These are phyloP conservation scores for Pilatotrama ljubarskyi DNA, from an alignment of 768 basidiomycete species.

Conservation along the genomic window DNA sequence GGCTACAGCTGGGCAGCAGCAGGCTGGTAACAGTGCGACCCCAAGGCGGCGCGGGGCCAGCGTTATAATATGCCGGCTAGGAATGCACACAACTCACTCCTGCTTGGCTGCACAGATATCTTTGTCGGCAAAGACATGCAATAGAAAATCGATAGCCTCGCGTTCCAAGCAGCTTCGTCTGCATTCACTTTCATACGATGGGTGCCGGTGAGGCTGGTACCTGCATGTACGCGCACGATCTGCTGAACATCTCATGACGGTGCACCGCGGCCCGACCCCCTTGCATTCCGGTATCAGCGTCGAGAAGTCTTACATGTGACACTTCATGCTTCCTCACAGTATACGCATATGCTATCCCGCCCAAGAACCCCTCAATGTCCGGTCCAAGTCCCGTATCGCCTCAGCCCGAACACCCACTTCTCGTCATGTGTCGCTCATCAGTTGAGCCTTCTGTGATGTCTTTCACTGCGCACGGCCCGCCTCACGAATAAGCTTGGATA, in stretches of 20 bases:
- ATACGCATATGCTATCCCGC: neutral
- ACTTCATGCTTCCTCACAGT: neutral
- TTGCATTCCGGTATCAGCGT: neutral
- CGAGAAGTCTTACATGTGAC: neutral
- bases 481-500: neutral
- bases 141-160: neutral
- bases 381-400: neutral
- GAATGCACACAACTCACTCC: too few relatives aligned
- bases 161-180: neutral
- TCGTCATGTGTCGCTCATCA: conserved; percentile 3
- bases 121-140: neutral
- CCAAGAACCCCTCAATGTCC: neutral
- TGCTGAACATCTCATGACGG: neutral
- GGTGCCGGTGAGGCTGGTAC: neutral
- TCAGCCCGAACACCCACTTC: neutral
- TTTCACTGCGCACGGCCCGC: neutral
- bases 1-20: too few relatives aligned
- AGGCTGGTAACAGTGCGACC: too few relatives aligned
- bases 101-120: too few relatives aligned
- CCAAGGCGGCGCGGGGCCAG: too few relatives aligned
- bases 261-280: neutral
- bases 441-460: neutral
- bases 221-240: neutral
- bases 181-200: too few relatives aligned
- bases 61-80: too few relatives aligned